Evolutionary conservation across 2,329 filamentous ascomycete genomes (phyloP).

Genomic region (Neonectria neomacrospora): DNA sequence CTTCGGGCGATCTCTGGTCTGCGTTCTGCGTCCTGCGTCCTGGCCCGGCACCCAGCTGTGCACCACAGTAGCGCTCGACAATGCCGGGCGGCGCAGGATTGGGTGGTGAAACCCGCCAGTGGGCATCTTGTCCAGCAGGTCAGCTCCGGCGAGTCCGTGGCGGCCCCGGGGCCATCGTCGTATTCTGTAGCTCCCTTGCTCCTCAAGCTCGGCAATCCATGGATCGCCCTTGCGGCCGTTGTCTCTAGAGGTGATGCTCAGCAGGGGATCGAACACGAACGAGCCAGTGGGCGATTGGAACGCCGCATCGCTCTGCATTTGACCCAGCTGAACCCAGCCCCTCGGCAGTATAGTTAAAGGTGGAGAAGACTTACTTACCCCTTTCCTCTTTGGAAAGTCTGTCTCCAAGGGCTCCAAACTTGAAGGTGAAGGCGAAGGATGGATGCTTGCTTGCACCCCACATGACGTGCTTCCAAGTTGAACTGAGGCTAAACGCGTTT

Average conservation of each 20-base stretch:
- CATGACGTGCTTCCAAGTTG: conserved; percentile 14
- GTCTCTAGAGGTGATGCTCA: conserved; percentile 3
- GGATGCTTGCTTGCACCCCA: conserved; percentile 3
- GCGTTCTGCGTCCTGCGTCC: background rate
- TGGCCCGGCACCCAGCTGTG: conserved; percentile 11
- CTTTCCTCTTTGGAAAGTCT: conserved; percentile 13
- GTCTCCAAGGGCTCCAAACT: background rate
- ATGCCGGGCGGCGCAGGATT: conserved; percentile 17
- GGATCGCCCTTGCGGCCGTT: conserved; percentile 29
- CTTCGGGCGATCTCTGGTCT: conserved; percentile 22
- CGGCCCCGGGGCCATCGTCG: conserved; percentile 28
- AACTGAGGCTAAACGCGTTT: background rate
- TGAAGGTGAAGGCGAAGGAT: no score
- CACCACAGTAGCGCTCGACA: conserved; percentile 15
- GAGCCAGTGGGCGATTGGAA: conserved; percentile 14
- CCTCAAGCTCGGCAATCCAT: conserved; percentile 13
- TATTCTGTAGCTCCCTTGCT: conserved; percentile 23
- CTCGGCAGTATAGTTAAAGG: conserved; percentile 12
- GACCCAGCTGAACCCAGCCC: conserved; percentile 10
- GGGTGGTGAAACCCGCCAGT: conserved; percentile 35
- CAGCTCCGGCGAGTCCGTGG: conserved; percentile 37
- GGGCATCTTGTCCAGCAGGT: conserved; percentile 21
- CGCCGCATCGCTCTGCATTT: conserved; percentile 17
- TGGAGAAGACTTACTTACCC: conserved; percentile 3
- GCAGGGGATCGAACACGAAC: conserved; percentile 34